Percentiles rank a stretch among this genome's conserved stretches.
Evolutionary conservation across 257 asterid genomes (phyloP).

Genomic region (Gynochthodes officinalis): DNA sequence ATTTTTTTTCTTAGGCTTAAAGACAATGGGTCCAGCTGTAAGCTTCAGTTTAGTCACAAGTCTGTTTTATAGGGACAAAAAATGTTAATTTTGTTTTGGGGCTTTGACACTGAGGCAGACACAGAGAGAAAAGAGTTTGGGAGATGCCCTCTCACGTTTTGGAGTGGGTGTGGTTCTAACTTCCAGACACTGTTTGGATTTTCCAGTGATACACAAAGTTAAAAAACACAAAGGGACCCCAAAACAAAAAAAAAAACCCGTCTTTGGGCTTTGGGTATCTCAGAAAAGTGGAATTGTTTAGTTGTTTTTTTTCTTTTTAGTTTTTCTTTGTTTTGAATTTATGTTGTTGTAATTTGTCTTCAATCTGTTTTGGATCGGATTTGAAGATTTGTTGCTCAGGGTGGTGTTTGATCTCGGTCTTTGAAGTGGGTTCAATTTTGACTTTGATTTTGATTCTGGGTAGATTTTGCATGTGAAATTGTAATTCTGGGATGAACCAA

Average conservation of each 20-base stretch:
- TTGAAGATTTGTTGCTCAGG: constrained; percentile 31
- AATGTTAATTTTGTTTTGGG: constrained; percentile 20
- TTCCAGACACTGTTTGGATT: constrained; percentile 48
- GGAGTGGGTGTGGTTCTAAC: constrained; percentile 35
- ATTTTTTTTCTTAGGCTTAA: constrained; percentile 36
- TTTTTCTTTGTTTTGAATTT: constrained; percentile 13
- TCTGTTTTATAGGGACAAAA: constrained; percentile 36
- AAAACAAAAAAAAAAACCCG: constrained; percentile 28
- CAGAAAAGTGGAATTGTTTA: constrained; percentile 25
- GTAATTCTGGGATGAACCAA: constrained; percentile 55
- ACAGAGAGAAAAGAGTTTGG: constrained; percentile 23
- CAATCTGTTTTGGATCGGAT: constrained; percentile 37
- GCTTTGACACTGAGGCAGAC: constrained; percentile 23
- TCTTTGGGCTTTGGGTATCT: constrained; percentile 41
- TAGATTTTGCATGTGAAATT: constrained; percentile 31
- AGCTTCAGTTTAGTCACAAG: constrained; percentile 45
- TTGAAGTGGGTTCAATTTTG: constrained; percentile 12
- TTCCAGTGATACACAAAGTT: constrained; percentile 28
- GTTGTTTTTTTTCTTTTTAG: constrained; percentile 8
- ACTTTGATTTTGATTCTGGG: constrained; percentile 21
- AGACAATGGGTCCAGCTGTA: constrained; percentile 69
- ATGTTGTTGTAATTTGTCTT: constrained; percentile 13
- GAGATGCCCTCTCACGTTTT: constrained; percentile 38
- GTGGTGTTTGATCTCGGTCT: constrained; percentile 43
- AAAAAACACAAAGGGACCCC: constrained; percentile 8